A percentile compares a stretch with the other conserved stretches of the same genome.
Conservation (phyloP, 106 monocot genomes). For the Cymbidium sinense region DNA sequence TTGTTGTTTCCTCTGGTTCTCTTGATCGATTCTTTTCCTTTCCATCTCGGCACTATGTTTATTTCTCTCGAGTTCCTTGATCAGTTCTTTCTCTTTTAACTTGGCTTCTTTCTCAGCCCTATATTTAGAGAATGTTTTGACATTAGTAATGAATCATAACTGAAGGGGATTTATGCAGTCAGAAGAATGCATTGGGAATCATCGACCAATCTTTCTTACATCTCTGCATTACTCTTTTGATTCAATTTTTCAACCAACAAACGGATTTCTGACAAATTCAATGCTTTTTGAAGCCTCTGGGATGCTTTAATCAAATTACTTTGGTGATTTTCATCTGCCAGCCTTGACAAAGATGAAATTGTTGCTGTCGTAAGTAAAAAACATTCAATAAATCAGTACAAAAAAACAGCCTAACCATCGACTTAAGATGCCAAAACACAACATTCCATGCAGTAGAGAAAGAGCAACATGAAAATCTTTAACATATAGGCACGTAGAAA, state of each 20-base stretch:
- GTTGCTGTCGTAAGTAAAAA: slow-evolving; percentile 26
- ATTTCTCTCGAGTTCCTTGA: slow-evolving; percentile 50
- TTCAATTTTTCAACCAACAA: slow-evolving; percentile 54
- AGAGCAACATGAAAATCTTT: not conserved
- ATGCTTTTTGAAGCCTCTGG: slow-evolving; percentile 40
- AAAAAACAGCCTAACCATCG: not conserved
- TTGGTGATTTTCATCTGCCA: slow-evolving; percentile 16
- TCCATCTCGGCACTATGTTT: slow-evolving; percentile 46
- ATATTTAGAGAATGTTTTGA: not conserved
- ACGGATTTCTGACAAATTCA: slow-evolving; percentile 36
- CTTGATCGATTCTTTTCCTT: slow-evolving; percentile 55
- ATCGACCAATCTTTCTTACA: slow-evolving; percentile 30
- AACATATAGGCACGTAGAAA: too few species aligned
- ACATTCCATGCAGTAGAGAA: not conserved
- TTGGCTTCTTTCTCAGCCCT: slow-evolving; percentile 62
- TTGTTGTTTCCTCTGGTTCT: slow-evolving; percentile 52
- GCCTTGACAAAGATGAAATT: slow-evolving; percentile 33
- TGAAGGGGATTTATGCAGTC: not conserved
- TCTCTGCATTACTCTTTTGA: slow-evolving; percentile 37
- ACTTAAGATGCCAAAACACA: not conserved
- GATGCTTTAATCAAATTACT: slow-evolving; percentile 40
- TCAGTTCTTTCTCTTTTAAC: slow-evolving; percentile 53
- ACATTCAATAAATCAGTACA: slow-evolving; percentile 1
- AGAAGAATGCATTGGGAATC: not conserved
- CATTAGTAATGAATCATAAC: not conserved